Conservation (phyloP, 257 asterid genomes). For the Solanum sitiens region DNA sequence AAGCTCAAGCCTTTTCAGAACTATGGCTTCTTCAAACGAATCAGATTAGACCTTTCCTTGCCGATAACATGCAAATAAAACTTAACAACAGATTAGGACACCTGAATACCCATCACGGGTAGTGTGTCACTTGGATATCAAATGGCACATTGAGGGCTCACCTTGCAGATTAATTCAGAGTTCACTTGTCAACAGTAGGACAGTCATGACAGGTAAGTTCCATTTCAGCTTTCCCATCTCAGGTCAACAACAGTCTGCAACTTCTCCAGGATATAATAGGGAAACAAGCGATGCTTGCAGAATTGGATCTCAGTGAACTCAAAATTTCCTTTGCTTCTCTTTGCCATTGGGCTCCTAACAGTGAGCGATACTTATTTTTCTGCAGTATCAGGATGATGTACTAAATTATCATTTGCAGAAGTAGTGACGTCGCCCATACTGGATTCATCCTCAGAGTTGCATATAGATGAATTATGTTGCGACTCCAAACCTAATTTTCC, state of each 20-base stretch:
- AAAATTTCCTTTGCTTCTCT: background rate
- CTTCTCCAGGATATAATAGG: background rate
- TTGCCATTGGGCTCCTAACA: background rate
- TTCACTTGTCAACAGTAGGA: background rate
- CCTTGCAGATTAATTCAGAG: background rate
- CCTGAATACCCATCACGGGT: background rate
- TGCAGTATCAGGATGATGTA: background rate
- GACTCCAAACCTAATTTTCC: slow-evolving; percentile 2
- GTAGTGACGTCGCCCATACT: background rate
- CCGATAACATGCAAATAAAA: background rate
- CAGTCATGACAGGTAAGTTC: background rate
- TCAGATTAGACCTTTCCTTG: background rate
- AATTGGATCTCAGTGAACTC: background rate
- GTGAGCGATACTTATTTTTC: background rate
- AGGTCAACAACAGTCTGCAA: background rate
- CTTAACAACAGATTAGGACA: background rate
- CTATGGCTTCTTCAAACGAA: background rate
- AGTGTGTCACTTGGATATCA: background rate
- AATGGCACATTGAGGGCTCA: background rate
- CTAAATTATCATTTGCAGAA: background rate
- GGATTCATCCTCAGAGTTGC: slow-evolving; percentile 12
- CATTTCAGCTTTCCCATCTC: background rate
- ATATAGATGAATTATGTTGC: background rate
- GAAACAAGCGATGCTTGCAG: background rate
- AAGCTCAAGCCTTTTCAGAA: background rate